Conservation (phyloP, 108 stramenopile species). For the Cyclotella atomus region DNA sequence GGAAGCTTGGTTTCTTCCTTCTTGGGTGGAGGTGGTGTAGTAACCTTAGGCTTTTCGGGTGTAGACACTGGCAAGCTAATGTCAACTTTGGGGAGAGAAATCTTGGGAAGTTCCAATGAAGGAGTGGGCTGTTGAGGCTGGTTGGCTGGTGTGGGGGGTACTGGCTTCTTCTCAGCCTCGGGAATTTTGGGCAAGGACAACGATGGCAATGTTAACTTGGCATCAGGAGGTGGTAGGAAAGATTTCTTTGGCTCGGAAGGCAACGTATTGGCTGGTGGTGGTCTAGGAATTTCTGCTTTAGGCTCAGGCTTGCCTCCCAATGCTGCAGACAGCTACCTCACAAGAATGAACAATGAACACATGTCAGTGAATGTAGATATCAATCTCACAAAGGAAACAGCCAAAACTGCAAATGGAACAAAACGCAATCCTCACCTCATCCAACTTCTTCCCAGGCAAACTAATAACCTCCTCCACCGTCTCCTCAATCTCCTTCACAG, state of each 20-base stretch:
- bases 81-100: constrained; percentile 57
- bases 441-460: constrained; percentile 67
- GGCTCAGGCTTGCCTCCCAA: constrained; percentile 21
- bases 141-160: constrained; percentile 28
- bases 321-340: constrained; percentile 24
- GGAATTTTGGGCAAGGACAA: constrained; percentile 37
- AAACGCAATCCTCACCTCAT: constrained; percentile 31
- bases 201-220: constrained; percentile 26
- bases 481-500: constrained; percentile 60
- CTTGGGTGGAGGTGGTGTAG: constrained; percentile 23
- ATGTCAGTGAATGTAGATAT: neutral
- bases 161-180: constrained; percentile 20
- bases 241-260: constrained; percentile 23
- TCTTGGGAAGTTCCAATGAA: constrained; percentile 59
- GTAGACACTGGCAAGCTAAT: constrained; percentile 28
- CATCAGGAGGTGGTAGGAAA: constrained; percentile 43
- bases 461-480: constrained; percentile 69
- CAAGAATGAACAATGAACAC: neutral
- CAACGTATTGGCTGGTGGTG: constrained; percentile 24
- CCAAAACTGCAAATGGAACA: neutral
- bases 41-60: constrained; percentile 10
- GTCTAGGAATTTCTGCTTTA: constrained; percentile 36
- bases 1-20: constrained; percentile 10
- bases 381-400: neutral
- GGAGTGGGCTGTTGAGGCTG: constrained; percentile 31